These are phyloP conservation scores for Mycena citricolor DNA, from an alignment of 1,284 basidiomycete species.

Conservation along the genomic window DNA sequence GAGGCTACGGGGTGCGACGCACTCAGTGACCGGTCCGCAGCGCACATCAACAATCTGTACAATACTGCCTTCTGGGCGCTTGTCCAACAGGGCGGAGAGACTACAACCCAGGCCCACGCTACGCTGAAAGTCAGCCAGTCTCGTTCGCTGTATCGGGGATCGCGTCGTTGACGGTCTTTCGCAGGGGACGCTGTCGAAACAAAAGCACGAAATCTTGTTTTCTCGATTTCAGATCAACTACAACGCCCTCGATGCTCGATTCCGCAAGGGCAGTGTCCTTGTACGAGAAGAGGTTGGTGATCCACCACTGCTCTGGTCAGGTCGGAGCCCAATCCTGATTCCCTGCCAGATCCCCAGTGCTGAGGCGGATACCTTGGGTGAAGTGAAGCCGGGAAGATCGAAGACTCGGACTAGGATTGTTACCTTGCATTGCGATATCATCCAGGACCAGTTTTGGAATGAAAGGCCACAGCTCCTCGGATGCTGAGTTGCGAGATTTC, in stretches of 20 bases:
- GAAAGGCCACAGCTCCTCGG: constrained; percentile 46
- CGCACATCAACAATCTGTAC: constrained; percentile 78
- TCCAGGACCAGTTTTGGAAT: constrained; percentile 80
- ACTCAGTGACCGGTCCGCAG: too few species aligned
- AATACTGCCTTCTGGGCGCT: constrained; percentile 96
- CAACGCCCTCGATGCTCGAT: constrained; percentile 73
- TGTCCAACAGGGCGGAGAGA: constrained; percentile 75
- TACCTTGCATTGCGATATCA: constrained; percentile 80
- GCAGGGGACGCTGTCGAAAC: constrained; percentile 86
- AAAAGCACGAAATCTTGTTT: constrained; percentile 92
- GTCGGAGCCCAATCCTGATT: too few species aligned
- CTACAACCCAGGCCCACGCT: constrained; percentile 80
- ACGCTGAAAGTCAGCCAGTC: constrained; percentile 65
- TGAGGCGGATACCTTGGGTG: constrained; percentile 28
- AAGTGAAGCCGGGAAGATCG: constrained; percentile 33
- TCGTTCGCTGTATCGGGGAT: background rate
- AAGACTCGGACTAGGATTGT: constrained; percentile 44
- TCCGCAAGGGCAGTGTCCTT: constrained; percentile 84
- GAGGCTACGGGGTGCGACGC: background rate
- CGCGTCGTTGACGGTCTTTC: background rate
- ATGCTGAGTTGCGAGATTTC: constrained; percentile 28
- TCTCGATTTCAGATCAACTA: constrained; percentile 86
- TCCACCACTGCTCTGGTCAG: too few species aligned
- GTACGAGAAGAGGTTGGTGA: constrained; percentile 42
- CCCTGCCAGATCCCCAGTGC: too few species aligned